These are phyloP conservation scores for Schwanniomyces sp. DNA, from an alignment of 805 yeast genomes.

Conservation along the genomic window DNA sequence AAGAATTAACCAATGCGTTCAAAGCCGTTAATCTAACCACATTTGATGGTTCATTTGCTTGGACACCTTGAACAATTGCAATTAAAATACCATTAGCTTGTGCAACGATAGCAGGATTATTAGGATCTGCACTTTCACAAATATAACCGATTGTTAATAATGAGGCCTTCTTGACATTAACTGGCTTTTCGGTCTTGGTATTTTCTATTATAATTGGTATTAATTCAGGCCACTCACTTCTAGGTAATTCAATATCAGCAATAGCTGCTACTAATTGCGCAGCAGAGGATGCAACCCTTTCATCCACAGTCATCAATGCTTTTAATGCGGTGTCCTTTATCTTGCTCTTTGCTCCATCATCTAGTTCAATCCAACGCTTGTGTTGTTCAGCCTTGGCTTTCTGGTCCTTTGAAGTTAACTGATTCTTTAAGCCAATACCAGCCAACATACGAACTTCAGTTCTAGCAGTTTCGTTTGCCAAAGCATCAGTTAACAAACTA, in stretches of 20 bases:
- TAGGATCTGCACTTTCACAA: constrained; percentile 91
- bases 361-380: constrained; percentile 73
- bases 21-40: constrained; percentile 86
- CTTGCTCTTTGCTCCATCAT: constrained; percentile 50
- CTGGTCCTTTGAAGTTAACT: constrained; percentile 77
- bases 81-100: constrained; percentile 91
- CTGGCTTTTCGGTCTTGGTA: constrained; percentile 77
- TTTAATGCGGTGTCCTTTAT: constrained; percentile 62
- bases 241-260: constrained; percentile 92
- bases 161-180: constrained; percentile 81
- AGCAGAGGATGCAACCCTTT: constrained; percentile 80
- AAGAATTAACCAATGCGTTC: constrained; percentile 86
- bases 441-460: constrained; percentile 91
- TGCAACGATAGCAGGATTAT: constrained; percentile 68
- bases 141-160: constrained; percentile 90
- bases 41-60: constrained; percentile 69
- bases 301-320: constrained; percentile 64
- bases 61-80: constrained; percentile 97
- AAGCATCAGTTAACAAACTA: constrained; percentile 64
- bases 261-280: constrained; percentile 96
- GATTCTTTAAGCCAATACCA: constrained; percentile 83
- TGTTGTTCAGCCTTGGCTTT: constrained; percentile 57
- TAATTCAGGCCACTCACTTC: constrained; percentile 84
- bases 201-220: constrained; percentile 82
- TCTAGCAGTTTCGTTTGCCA: constrained; percentile 62